Conservation (phyloP, 1,284 basidiomycete genomes). For the Malassezia slooffiae region DNA sequence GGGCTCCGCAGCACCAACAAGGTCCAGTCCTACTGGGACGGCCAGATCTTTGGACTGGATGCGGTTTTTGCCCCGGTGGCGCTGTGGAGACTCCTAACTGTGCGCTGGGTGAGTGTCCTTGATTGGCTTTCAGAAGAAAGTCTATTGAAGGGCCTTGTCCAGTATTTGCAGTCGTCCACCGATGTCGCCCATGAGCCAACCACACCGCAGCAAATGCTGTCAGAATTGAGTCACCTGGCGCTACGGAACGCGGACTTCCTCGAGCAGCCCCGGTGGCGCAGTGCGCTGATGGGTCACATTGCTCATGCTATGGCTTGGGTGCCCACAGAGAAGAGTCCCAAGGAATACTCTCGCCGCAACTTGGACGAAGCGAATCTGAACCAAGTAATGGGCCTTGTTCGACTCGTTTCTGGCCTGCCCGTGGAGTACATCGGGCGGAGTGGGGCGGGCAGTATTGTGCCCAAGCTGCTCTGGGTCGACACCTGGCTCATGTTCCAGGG, state of each 20-base stretch:
- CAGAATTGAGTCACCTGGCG: neutral
- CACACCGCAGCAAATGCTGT: too few species aligned
- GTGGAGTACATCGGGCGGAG: conserved; percentile 2
- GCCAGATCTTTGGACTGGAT: conserved; percentile 6
- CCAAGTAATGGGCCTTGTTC: neutral
- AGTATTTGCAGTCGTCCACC: conserved; percentile 6
- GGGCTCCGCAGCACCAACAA: neutral
- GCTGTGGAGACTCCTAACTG: conserved; percentile 23
- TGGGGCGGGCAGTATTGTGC: too few species aligned
- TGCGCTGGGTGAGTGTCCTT: conserved; percentile 20
- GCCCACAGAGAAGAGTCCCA: too few species aligned
- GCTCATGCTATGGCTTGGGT: neutral
- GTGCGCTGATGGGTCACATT: conserved; percentile 10
- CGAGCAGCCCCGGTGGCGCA: conserved; percentile 23
- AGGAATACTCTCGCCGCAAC: too few species aligned
- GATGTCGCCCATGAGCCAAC: too few species aligned
- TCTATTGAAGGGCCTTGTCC: too few species aligned
- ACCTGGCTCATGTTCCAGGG: too few species aligned
- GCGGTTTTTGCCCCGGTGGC: conserved; percentile 1
- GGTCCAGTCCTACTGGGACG: conserved; percentile 3
- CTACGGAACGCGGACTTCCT: conserved; percentile 22
- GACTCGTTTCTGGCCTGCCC: neutral
- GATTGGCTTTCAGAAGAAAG: conserved; percentile 18
- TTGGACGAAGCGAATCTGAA: neutral
- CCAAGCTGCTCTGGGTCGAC: too few species aligned